Base-by-base conservation (phyloP, 768 basidiomycete species). In the Strobilomyces dryophilus region DNA sequence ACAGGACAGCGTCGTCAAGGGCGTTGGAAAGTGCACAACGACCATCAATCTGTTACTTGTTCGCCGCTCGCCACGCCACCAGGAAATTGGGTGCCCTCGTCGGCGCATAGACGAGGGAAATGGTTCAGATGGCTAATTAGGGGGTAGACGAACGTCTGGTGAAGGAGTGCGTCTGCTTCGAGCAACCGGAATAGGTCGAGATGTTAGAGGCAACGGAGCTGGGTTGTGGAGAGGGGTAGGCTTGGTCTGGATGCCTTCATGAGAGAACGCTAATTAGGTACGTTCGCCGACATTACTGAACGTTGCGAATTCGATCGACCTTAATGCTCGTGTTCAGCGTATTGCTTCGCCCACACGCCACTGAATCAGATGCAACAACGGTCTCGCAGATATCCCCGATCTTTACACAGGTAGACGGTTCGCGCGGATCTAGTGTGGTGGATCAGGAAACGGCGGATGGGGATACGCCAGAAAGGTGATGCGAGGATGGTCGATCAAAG, bases 401-500 rank as follows among this genome's bases (percentile, higher is more conserved):
- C 20, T 81, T 89, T 8, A 73, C 79, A 0, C 81, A 83, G 51
- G 83, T 95, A 10, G 92, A 95, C 64, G 79, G 78, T 87, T 3
- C 79, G 76, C 9, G 51, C 67, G 6, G 68, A 69, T 49, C 47
- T 69, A 26, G 1, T 71, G n/a, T 57, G 74, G 40, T 94, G 89
- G 80, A 79, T 98, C 51, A 81, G 82, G 8, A 83, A 84, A 53
- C 80, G 88, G 5, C 97, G 92, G 92, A 63, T 86, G 41, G 77
- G 74, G 12, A 80, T 93, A 27, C 78, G 86, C 12, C 82, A 86
- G 45, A 82, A 84, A 47, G 81, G 82, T n/a, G 91, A 89, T 98
- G 17, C 92, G 95, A 45, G 79, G 78, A 5, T 97, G 92, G 92
- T 84, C 88, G 0, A 66, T 95, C 49, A 87, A 92, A 66, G 95